Conservation (phyloP, 1,284 basidiomycete genomes). For the Ceratobasidium sp. region DNA sequence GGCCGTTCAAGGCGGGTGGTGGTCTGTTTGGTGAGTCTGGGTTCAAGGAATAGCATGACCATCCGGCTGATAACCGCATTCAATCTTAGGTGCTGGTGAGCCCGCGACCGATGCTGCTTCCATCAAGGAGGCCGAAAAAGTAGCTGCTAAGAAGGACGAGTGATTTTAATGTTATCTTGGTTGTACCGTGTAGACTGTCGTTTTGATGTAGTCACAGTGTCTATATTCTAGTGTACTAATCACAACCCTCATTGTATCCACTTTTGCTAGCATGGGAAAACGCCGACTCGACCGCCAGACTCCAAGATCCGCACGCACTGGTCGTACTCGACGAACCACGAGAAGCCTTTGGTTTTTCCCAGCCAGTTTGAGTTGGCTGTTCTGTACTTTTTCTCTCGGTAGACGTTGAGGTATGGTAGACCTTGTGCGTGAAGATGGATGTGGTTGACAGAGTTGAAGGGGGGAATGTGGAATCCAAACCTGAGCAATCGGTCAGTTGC, state of each 20-base stretch:
- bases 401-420: conserved; percentile 56
- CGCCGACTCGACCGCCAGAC: conserved; percentile 22
- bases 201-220: conserved; percentile 25
- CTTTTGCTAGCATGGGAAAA: conserved; percentile 26
- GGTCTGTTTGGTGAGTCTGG: conserved; percentile 74
- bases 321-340: conserved; percentile 61
- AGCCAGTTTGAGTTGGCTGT: conserved; percentile 45
- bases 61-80: conserved; percentile 10
- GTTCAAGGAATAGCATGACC: conserved; percentile 52
- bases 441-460: conserved; percentile 61
- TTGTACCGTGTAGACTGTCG: conserved; percentile 28
- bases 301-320: conserved; percentile 51
- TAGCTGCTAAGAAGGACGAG: conserved; percentile 83
- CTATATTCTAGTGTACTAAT: conserved; percentile 29
- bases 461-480: conserved; percentile 61
- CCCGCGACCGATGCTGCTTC: conserved; percentile 87
- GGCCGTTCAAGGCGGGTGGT: conserved; percentile 85
- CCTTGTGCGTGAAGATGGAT: conserved; percentile 63
- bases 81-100: conserved; percentile 61
- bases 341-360: conserved; percentile 57
- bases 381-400: conserved; percentile 58
- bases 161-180: conserved; percentile 53
- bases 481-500: conserved; percentile 48
- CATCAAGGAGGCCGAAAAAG: conserved; percentile 90
- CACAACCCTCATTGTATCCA: conserved; percentile 2